Evolutionary conservation across 768 basidiomycete genomes (phyloP), one percentile per base, ranked within the genome.

Genomic region (Macrocybe gigantea): DNA sequence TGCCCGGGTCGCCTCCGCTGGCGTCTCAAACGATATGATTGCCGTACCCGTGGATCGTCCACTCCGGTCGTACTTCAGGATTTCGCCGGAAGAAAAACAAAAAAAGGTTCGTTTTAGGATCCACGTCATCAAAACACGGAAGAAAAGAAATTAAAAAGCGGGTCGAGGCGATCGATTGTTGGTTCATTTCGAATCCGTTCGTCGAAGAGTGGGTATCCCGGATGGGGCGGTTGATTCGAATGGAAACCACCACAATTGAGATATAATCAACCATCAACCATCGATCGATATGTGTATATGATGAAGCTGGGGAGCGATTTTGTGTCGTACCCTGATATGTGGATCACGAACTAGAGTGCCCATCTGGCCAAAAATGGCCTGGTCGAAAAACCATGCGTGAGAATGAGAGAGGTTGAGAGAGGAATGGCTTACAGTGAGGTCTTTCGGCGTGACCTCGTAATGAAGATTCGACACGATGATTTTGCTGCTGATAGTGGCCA

Each of bases 301-400:
- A 80, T 77, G 78, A 76, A 78, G 75, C 67, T 74, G 64, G 69
- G 74, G 78, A 78, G 74, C 71, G 67, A 22, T 22, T 22, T 22
- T 22, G 22, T 22, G 75, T 77, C 93, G 85, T 93, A 95, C 92
- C 86, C 88, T 90, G 68, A 95, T 92, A 67, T 82, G 71, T 71
- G 92, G 92, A 77, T 93, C 90, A 68, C 90, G 84, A 62, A 90
- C 78, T 68, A 95, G 82, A 72, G 88, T 90, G 73, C 92, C 92
- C 67, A 90, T 84, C 64, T 88, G 82, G 60, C 90, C 88, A 77
- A 94, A 95, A 57, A 94, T 91, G 68, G 79, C 75, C 91, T 94
- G 57, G 13, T 6, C 8, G 46, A 47, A 47, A 44, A 11, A 40
- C 40, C 37, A 37, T 54, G 47, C 41, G 50, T 38, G 43, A 14